Evolutionary conservation across 805 yeast species (phyloP), one percentile per base, ranked within the genome.

Genomic region (Debaryomyces castellii): DNA sequence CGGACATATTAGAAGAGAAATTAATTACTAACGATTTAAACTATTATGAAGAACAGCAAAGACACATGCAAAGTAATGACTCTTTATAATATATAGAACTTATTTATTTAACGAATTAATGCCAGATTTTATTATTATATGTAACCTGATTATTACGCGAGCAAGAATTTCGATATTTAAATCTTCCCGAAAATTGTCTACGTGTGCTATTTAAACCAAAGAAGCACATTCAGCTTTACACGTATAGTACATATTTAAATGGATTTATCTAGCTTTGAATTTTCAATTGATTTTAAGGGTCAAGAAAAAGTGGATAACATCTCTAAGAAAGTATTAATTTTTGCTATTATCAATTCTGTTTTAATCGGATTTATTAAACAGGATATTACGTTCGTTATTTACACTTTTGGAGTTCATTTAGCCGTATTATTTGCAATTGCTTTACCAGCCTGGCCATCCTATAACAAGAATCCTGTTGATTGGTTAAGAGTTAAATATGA

Each of bases 371-470:
- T 73, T 41, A 37, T 69, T 1, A 53, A 76, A 21, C 79, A 77
- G 48, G 73, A 81, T 42, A 54, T 85, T 4, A 43, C 53, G 4
- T 51, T 60, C 36, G 56, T 77, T 6, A 50, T 79, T 18, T 62
- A 62, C 41, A 53, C 71, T 10, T 77, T 78, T 58, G 68, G 61
- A 9, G 55, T 51, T 3, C 62, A 63, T 9, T 58, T 72, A 18
- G 53, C 70, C 16, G 44, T 75, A 5, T 38, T 54, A 17, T 53
- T 74, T 4, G 23, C 59, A 23, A 45, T 61, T 25, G 75, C 74
- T 3, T 64, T 81, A 17, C 89, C 89, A 24, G 75, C 85, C 21
- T 86, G 83, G 73, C 74, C 84, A 2, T 51, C 61, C 6, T 86
- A 77, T 58, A 83, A 72, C 42, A 66, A 69, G 52, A 60, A 77